phyloP scores from a whole-genome alignment of 177 flowering plant species.

The Vitis hybrid region DNA sequence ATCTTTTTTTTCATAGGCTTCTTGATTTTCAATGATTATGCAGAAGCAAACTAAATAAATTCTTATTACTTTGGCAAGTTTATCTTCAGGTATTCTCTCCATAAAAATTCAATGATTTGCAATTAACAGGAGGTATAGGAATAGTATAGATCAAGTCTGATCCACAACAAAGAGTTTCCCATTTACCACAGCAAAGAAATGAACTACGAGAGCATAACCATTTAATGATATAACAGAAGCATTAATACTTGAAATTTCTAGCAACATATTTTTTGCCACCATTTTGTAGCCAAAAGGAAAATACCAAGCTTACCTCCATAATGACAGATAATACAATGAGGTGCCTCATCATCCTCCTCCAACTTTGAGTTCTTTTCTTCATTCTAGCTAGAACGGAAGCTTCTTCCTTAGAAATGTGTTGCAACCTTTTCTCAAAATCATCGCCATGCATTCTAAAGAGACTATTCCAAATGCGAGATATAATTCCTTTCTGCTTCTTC shows the following conservation, averaged over 20 bases:
- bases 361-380: conserved; percentile 53
- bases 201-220: neutral
- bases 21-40: too few relatives aligned
- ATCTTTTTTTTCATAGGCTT: too few relatives aligned
- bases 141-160: too few relatives aligned
- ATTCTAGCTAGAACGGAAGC: conserved; percentile 62
- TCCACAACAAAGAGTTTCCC: too few relatives aligned
- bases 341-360: conserved; percentile 49
- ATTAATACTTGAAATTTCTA: neutral
- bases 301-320: conserved; percentile 49
- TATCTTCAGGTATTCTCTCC: too few relatives aligned
- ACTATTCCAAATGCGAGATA: conserved; percentile 73
- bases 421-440: conserved; percentile 84
- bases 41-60: too few relatives aligned
- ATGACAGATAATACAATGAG: conserved; percentile 58
- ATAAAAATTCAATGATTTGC: too few relatives aligned
- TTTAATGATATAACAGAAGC: neutral
- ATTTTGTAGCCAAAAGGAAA: neutral
- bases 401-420: conserved; percentile 80
- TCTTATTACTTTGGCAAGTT: too few relatives aligned
- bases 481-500: conserved; percentile 51
- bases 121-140: too few relatives aligned
- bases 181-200: too few relatives aligned
- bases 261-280: neutral
- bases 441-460: conserved; percentile 62